Conservation (phyloP, 2,329 filamentous ascomycete species). For the Monilinia fructigena region DNA sequence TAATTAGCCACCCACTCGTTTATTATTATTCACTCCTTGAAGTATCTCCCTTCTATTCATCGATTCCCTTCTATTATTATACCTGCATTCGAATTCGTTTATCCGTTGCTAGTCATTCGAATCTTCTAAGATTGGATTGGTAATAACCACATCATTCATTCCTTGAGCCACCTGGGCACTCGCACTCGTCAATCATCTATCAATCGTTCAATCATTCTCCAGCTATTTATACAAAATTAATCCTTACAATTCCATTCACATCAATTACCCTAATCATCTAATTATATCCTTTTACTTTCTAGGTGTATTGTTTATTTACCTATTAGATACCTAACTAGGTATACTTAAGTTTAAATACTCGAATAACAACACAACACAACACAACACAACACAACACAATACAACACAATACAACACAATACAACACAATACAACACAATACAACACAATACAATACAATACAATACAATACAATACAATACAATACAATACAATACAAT, state of each 20-base stretch:
- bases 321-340: too few relatives aligned
- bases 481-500: too few relatives aligned
- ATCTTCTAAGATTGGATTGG: background rate
- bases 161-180: background rate
- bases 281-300: too few relatives aligned
- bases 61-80: too few relatives aligned
- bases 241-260: background rate
- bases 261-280: background rate
- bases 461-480: too few relatives aligned
- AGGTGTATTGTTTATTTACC: background rate
- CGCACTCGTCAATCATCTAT: background rate
- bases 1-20: conserved; percentile 6
- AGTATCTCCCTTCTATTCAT: too few relatives aligned
- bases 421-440: too few relatives aligned
- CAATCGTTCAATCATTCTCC: background rate
- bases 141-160: background rate
- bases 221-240: background rate
- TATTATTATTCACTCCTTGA: background rate
- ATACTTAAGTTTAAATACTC: too few relatives aligned
- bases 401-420: too few relatives aligned
- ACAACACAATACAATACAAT: too few relatives aligned
- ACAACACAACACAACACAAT: too few relatives aligned
- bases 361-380: too few relatives aligned
- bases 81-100: background rate
- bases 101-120: background rate